Evolutionary conservation across 768 basidiomycete species (phyloP), one percentile per base, ranked within the genome.

Genomic region (Naganishia randhawae): DNA sequence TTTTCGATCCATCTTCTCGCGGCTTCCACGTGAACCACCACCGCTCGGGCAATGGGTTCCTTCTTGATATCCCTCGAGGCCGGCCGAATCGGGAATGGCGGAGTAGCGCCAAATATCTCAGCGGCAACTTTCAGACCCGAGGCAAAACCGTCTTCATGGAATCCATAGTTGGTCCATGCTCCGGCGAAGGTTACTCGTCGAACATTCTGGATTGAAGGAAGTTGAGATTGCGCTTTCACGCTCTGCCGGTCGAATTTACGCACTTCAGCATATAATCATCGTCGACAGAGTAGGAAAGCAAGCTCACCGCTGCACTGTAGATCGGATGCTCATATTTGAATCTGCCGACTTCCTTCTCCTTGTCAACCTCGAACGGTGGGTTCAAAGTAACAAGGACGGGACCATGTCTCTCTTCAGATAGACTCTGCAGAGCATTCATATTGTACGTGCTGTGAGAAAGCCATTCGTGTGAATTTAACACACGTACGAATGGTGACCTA

Each of bases 131-230:
- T 71, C 63, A 84, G 73, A 9, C 83, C 84, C 1, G 82, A 80
- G 2, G 84, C 79, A 75, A 89, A 89, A 2, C 87, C 88, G 73
- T 90, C 90, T 79, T 90, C 89, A 79, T 91, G 89, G 82, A 91
- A 90, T 19, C 89, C 89, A 72, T 89, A 90, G 66, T 85, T 85
- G 51, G 86, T 83, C 82, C 87, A 91, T 29, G 89, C 89, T 11
- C 88, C 88, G 1, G 84, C 87, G 74, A 83, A 88, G 9, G 86
- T 83, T 71, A 89, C 84, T 4, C 84, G 84, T 10, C 87, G 83
- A 52, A 73, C 83, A 72, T 85, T 85, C 78, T 90, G 89, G 65
- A 90, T 90, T 17, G 73, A 75, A 55, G 76, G 75, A 75, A 89
- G 83, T 29, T 81, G 80, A 10, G 75, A 71, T 73, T 89, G 88